Evolutionary conservation across 2,329 filamentous ascomycete genomes (phyloP), one percentile per base, ranked within the genome.

Genomic region (Beauveria caledonica): DNA sequence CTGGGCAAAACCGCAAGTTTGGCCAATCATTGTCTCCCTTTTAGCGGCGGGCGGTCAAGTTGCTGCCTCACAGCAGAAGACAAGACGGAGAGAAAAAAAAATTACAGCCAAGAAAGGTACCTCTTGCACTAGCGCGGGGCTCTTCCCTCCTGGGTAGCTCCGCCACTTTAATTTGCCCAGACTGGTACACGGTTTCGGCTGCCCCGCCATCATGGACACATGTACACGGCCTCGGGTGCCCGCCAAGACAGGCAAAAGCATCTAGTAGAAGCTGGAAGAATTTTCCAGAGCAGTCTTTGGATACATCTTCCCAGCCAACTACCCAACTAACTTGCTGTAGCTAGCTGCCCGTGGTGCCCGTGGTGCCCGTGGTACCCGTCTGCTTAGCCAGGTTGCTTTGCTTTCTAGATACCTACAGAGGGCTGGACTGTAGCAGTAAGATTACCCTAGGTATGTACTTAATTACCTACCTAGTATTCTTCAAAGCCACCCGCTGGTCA

Each of bases 241-340:
- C 44, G 54, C 54, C 27, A 56, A 46, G 54, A 48, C 54, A 17
- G 45, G 54, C 17, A 10, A 15, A 56, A 56, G 65, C 62, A 61
- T 56, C 58, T 17, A 54, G 53, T 67, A 60, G 67, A 68, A 68
- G 56, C 60, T 45, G 60, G 61, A 56, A 67, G 67, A 68, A 68
- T 66, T 67, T 68, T 68, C 66, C 61, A 66, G 65, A 68, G 51
- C 36, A 42, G 54, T 53, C 63, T 44, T 7, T 51, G 36, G 5
- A 13, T 17, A 21, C 15, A 11, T 21, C 40, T 36, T 15, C 33
- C 33, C 33, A 11, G 29, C 29, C 9, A 33, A 33, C 29, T 33
- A 27, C 6, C 25, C 25, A 33, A 33, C 29, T 33, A 36, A 36
- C 33, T 36, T 6, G 11, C 11, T 36, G 33, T 36, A 36, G 11